Base-by-base conservation (phyloP, 352 stramenopile genomes). In the Hyaloperonospora brassicae region DNA sequence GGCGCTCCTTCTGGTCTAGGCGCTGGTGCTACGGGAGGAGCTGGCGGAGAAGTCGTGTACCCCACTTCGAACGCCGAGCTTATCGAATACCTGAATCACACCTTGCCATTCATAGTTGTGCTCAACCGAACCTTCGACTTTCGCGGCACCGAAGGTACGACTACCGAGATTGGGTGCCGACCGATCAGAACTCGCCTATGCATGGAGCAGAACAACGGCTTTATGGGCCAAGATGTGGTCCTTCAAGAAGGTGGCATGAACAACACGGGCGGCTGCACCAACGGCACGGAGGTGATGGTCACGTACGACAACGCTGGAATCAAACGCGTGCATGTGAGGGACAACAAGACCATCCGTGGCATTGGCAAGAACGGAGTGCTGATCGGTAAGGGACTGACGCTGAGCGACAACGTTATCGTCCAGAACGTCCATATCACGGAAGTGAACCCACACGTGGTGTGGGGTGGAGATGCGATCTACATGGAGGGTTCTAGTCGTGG, bases 171-270 rank as follows among this genome's bases (percentile, higher is more conserved):
- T 1, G 66, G 65, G 0, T 31, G 27, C 27, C 27, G 27, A 31
- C 27, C 27, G 27, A 31, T 31, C 27, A 31, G 27, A 3, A 31
- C 51, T 0, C 60, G 59, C 12, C 43, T 58, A 24, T 83, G 70
- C 17, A 69, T 79, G 24, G 62, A 50, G 43, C 66, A 70, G 50
- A 72, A 72, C 42, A 70, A 78, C 45, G 64, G 61, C 48, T 70
- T 57, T 56, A 65, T 70, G 60, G 68, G 59, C 51, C 69, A 78
- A 13, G 59, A 78, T 23, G 69, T 75, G 31, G 74, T 78, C 31
- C 36, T 78, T 10, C 61, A 74, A 47, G 47, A 43, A 6, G 70
- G 68, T 30, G 61, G 52, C 42, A 74, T 78, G 62, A 42, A 47
- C 41, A 80, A 62, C 51, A 80, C 68, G 0, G 68, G 73, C n/a